Conservation (phyloP, 257 asterid species). For the Haberlea rhodopensis region DNA sequence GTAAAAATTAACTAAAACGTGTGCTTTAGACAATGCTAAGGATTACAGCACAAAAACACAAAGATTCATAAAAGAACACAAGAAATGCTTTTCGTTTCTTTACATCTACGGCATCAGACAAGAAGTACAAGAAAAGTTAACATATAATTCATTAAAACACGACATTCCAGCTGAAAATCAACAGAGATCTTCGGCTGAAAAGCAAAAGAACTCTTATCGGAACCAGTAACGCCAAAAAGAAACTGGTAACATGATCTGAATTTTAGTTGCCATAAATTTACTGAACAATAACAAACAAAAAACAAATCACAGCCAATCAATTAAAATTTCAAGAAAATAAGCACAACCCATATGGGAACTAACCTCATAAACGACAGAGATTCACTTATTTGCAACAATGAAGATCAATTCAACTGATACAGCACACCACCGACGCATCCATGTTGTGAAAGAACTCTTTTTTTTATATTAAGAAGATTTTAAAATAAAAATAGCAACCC, state of each 20-base stretch:
- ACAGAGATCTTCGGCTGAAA: conserved; percentile 9
- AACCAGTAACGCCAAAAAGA: conserved; percentile 5
- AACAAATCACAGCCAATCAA: background rate
- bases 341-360: conserved; percentile 28
- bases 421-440: conserved; percentile 10
- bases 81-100: conserved; percentile 27
- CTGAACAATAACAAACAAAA: conserved; percentile 11
- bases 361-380: conserved; percentile 37
- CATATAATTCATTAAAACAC: conserved; percentile 4
- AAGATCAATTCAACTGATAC: conserved; percentile 14
- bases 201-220: background rate
- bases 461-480: conserved; percentile 6
- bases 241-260: conserved; percentile 20
- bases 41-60: background rate
- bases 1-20: background rate
- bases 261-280: conserved; percentile 19
- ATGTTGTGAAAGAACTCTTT: conserved; percentile 22
- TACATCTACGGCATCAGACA: conserved; percentile 28
- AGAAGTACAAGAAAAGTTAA: conserved; percentile 38
- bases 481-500: background rate
- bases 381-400: conserved; percentile 24
- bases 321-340: conserved; percentile 3
- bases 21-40: background rate
- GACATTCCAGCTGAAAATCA: conserved; percentile 18
- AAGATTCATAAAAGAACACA: background rate